Percentiles rank a stretch among this genome's conserved stretches.
Conservation (phyloP, 306 rosid species). For the Gastrolobium villosum region DNA sequence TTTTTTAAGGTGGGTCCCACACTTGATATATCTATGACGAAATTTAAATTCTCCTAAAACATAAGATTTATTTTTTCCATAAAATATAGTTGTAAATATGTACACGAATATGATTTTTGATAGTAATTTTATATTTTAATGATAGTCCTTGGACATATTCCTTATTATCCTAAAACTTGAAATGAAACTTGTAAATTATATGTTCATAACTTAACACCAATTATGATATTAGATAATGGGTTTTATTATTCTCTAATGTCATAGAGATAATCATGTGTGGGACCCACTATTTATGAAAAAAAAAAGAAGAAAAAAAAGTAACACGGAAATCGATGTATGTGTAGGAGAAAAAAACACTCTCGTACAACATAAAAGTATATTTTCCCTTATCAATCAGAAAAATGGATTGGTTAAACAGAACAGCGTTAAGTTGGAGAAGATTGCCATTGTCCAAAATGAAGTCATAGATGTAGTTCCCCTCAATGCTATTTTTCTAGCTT, state of each 20-base stretch:
- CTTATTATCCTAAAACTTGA: not conserved
- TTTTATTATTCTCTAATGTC: too few species aligned
- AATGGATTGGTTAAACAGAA: not conserved
- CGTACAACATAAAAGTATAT: too few species aligned
- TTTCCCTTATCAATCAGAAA: not conserved
- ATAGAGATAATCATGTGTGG: too few species aligned
- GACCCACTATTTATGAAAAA: too few species aligned
- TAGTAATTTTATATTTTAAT: not conserved
- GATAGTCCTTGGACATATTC: conserved; percentile 19
- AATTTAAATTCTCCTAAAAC: too few species aligned
- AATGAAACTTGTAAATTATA: conserved; percentile 2
- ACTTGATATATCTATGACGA: too few species aligned
- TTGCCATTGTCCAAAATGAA: conserved; percentile 14
- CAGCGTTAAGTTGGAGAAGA: not conserved
- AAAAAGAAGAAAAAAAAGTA: too few species aligned
- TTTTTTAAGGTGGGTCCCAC: too few species aligned
- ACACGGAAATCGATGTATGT: too few species aligned
- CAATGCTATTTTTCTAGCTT: not conserved
- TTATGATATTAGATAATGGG: not conserved
- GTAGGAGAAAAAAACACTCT: too few species aligned
- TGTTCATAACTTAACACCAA: not conserved
- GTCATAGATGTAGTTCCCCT: not conserved
- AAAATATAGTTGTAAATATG: not conserved
- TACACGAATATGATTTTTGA: not conserved
- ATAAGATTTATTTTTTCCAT: too few species aligned